phyloP scores from a whole-genome alignment of 495 filamentous ascomycete genomes.

The Trichocladium uniseriatum region DNA sequence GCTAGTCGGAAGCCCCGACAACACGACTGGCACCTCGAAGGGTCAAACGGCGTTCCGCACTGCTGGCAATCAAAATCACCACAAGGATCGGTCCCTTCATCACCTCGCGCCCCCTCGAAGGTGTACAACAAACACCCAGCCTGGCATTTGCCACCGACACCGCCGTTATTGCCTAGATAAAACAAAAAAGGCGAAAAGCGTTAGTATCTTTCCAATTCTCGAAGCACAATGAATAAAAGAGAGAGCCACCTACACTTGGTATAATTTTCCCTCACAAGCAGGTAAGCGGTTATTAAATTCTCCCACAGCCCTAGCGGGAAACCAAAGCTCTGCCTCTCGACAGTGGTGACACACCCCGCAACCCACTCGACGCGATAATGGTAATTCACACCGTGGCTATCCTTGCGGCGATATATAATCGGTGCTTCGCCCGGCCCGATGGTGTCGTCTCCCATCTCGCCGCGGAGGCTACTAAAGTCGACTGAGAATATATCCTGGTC shows the following conservation, averaged over 20 bases:
- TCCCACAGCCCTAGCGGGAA: conserved; percentile 1
- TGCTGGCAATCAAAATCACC: not conserved
- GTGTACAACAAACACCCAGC: conserved; percentile 6
- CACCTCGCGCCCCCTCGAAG: conserved; percentile 3
- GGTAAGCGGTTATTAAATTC: conserved; percentile 1
- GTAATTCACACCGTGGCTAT: conserved; percentile 3
- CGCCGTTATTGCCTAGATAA: conserved; percentile 3
- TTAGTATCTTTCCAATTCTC: not conserved
- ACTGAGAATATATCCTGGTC: not conserved
- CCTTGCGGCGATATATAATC: not conserved
- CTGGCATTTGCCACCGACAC: conserved; percentile 1
- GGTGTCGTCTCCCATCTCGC: not conserved
- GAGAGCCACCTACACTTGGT: not conserved
- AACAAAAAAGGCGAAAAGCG: too few species aligned
- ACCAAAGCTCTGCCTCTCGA: conserved; percentile 5
- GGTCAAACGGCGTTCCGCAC: conserved; percentile 1
- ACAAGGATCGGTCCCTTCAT: not conserved
- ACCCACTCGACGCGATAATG: conserved; percentile 4
- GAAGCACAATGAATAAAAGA: not conserved
- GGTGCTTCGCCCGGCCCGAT: conserved; percentile 3
- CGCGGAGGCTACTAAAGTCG: not conserved
- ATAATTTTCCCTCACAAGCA: conserved; percentile 8
- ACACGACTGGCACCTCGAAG: not conserved
- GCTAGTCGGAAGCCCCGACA: not conserved
- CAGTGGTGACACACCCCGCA: conserved; percentile 4